Conservation (phyloP, 306 rosid species). For the Inga laurina region DNA sequence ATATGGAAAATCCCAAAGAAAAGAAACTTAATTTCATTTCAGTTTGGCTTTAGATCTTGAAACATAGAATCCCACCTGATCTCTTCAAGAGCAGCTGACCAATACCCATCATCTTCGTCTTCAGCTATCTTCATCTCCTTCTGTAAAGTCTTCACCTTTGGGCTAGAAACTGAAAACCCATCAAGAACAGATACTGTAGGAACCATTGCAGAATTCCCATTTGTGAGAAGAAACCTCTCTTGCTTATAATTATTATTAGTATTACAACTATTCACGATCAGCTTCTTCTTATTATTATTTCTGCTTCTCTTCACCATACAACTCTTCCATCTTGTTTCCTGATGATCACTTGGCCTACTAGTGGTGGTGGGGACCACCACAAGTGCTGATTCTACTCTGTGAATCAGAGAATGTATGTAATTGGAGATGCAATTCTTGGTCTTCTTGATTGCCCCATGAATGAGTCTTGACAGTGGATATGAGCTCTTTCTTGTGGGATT, state of each 20-base stretch:
- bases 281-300: constrained; percentile 33
- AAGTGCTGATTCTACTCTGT: constrained; percentile 54
- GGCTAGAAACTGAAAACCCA: constrained; percentile 57
- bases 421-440: constrained; percentile 55
- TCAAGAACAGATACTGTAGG: constrained; percentile 36
- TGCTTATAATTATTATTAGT: constrained; percentile 22
- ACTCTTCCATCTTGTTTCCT: constrained; percentile 46
- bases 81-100: constrained; percentile 77
- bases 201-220: constrained; percentile 48
- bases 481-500: constrained; percentile 34
- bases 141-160: constrained; percentile 49
- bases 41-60: constrained; percentile 87
- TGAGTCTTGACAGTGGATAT: constrained; percentile 47
- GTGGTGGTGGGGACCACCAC: constrained; percentile 61
- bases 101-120: constrained; percentile 50
- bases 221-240: constrained; percentile 59
- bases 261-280: constrained; percentile 10
- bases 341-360: constrained; percentile 39
- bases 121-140: constrained; percentile 41
- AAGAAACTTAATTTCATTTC: constrained; percentile 24
- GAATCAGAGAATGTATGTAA: constrained; percentile 39
- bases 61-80: constrained; percentile 94
- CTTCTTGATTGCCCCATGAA: constrained; percentile 57
- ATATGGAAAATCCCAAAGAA: constrained; percentile 52
- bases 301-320: constrained; percentile 65